Percentiles rank a stretch among this genome's conserved stretches.
These are phyloP conservation scores for Raffaelea arxii DNA, from an alignment of 2,329 filamentous ascomycete genomes.

Conservation along the genomic window DNA sequence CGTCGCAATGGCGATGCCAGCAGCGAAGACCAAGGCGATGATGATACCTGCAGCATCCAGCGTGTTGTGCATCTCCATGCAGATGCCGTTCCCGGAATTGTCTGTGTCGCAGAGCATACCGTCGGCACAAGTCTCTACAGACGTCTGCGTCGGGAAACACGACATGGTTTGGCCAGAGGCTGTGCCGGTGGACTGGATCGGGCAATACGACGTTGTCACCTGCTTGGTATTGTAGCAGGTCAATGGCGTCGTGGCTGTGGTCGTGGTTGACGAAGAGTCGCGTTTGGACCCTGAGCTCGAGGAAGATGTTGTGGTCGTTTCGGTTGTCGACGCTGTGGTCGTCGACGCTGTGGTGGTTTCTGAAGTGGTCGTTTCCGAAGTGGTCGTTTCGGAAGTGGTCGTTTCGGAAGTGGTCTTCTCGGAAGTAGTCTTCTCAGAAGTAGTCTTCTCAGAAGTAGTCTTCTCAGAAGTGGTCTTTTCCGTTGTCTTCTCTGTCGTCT, in stretches of 20 bases:
- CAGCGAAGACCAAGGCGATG: constrained; percentile 36
- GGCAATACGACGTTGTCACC: constrained; percentile 30
- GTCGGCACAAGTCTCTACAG: constrained; percentile 29
- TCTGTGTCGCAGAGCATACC: constrained; percentile 36
- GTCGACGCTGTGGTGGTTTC: constrained; percentile 4
- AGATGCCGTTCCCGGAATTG: constrained; percentile 27
- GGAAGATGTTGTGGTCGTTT: too few species aligned
- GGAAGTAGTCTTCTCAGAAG: too few species aligned
- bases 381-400: not conserved
- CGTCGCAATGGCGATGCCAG: constrained; percentile 27
- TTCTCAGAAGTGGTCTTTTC: too few species aligned
- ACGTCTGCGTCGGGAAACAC: constrained; percentile 28
- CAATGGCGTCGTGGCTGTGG: constrained; percentile 10
- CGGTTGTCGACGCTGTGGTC: constrained; percentile 2
- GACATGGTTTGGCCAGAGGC: constrained; percentile 22
- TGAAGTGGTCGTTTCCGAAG: constrained; percentile 2
- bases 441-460: too few species aligned
- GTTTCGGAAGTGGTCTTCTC: constrained; percentile 1
- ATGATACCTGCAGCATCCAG: constrained; percentile 36
- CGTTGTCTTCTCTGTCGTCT: not conserved
- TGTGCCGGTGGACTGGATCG: constrained; percentile 26
- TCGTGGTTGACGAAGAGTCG: constrained; percentile 6
- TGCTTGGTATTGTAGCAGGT: too few species aligned
- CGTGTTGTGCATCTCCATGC: constrained; percentile 29
- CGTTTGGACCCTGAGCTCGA: not conserved